These are phyloP conservation scores for Mucor lusitanicus DNA, from an alignment of 371 early-diverging fungal species.

Conservation along the genomic window DNA sequence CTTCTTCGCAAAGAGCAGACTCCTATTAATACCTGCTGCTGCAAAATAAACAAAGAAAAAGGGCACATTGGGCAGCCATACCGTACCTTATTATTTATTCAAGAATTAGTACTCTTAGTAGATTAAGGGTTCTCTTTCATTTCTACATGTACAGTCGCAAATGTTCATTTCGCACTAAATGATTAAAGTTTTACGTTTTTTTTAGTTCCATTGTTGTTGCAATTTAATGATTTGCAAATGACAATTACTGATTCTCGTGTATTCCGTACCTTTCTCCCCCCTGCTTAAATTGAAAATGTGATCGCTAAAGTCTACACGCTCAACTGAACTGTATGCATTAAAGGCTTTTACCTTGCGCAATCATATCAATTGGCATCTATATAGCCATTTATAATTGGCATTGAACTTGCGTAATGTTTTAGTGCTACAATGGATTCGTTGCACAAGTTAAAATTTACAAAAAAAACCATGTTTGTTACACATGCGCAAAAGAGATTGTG, in stretches of 20 bases:
- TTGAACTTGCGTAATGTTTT: neutral
- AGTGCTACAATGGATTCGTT: neutral
- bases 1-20: neutral
- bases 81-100: neutral
- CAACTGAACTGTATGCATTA: neutral
- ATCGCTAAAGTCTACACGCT: neutral
- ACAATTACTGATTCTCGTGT: neutral
- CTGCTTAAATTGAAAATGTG: neutral
- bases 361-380: neutral
- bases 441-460: conserved; percentile 1
- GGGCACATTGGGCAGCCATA: neutral
- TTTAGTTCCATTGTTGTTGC: conserved; percentile 1
- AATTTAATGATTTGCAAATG: neutral
- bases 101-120: neutral
- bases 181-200: neutral
- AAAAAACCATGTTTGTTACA: conserved; percentile 3
- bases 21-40: neutral
- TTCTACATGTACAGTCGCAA: neutral
- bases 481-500: neutral
- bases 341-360: neutral
- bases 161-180: neutral
- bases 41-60: neutral
- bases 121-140: neutral
- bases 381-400: neutral
- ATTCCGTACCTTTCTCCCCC: neutral